Percentiles rank a stretch among this genome's conserved stretches.
Conservation (phyloP, 2,329 filamentous ascomycete genomes). For the Calonectria ilicicola region DNA sequence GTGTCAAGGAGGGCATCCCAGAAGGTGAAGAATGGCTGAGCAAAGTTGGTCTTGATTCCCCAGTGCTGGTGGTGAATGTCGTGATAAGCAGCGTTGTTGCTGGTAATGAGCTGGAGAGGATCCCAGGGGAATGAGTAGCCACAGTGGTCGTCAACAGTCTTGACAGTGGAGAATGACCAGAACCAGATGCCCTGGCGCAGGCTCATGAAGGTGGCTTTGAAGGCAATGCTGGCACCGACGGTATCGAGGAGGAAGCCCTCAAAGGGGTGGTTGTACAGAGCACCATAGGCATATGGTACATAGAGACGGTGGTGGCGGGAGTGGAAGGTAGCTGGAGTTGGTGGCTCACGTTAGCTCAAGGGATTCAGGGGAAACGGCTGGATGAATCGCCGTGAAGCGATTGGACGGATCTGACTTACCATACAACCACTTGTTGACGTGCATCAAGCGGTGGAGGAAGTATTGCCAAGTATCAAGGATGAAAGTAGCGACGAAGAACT, state of each 20-base stretch:
- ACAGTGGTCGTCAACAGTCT: slow-evolving; percentile 98
- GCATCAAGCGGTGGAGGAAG: slow-evolving; percentile 96
- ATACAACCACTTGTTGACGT: slow-evolving; percentile 97
- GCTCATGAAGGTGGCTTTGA: slow-evolving; percentile 86
- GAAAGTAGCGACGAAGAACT: slow-evolving; percentile 80
- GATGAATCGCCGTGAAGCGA: not conserved
- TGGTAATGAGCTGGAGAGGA: slow-evolving; percentile 89
- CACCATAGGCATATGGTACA: slow-evolving; percentile 96
- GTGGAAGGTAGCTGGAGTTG: slow-evolving; percentile 83
- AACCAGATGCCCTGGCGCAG: slow-evolving; percentile 88
- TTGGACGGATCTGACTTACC: slow-evolving; percentile 66
- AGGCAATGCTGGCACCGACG: slow-evolving; percentile 84
- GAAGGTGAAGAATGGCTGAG: slow-evolving; percentile 93
- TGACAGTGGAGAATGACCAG: slow-evolving; percentile 90
- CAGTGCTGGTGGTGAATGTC: slow-evolving; percentile 99
- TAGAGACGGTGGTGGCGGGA: slow-evolving; percentile 96
- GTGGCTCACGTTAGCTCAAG: slow-evolving; percentile 60
- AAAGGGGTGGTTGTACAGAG: slow-evolving; percentile 95
- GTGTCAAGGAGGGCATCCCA: slow-evolving; percentile 90
- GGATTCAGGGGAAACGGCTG: not conserved
- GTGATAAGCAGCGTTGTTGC: slow-evolving; percentile 96
- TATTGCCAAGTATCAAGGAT: slow-evolving; percentile 98
- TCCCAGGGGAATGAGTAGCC: slow-evolving; percentile 97
- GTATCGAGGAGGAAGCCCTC: slow-evolving; percentile 96
- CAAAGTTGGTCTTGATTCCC: slow-evolving; percentile 97